These are phyloP conservation scores for Venturia carpophila DNA, from an alignment of 2,329 filamentous ascomycete genomes.

Conservation along the genomic window DNA sequence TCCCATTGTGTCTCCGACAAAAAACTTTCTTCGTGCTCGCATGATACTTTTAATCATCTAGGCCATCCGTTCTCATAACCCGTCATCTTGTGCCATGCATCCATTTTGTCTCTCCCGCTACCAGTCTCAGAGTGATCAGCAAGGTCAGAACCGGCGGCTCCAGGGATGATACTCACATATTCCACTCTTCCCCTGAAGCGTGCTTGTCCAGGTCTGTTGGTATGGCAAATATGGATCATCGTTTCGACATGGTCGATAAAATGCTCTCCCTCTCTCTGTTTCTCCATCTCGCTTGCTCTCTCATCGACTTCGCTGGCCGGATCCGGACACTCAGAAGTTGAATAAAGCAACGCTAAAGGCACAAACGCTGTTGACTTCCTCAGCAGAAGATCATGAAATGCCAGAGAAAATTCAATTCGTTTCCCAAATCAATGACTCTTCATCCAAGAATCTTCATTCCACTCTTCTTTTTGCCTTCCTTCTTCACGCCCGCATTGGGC, in stretches of 20 bases:
- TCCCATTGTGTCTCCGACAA: not conserved
- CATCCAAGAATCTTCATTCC: slow-evolving; percentile 32
- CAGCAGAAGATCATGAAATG: not conserved
- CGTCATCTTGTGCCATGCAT: not conserved
- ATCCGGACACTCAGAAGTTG: not conserved
- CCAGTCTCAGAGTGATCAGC: slow-evolving; percentile 1
- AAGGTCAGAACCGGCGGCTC: not conserved
- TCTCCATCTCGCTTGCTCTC: not conserved
- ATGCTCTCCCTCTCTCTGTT: too few relatives aligned
- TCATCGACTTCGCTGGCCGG: not conserved
- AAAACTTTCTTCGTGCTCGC: not conserved
- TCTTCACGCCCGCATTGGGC: slow-evolving; percentile 33
- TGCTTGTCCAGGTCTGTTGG: not conserved
- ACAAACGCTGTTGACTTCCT: slow-evolving; percentile 2
- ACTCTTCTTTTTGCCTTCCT: slow-evolving; percentile 33
- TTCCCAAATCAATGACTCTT: slow-evolving; percentile 15
- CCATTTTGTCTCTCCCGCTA: not conserved
- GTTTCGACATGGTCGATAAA: not conserved
- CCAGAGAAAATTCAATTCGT: not conserved
- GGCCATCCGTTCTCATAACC: not conserved
- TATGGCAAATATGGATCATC: not conserved
- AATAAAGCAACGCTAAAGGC: slow-evolving; percentile 6
- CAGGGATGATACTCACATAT: not conserved
- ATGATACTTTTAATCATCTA: not conserved
- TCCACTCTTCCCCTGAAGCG: not conserved